A percentile compares a stretch with the other conserved stretches of the same genome.
phyloP scores from a whole-genome alignment of 2,329 filamentous ascomycete genomes.

The Cordyceps cicadae region DNA sequence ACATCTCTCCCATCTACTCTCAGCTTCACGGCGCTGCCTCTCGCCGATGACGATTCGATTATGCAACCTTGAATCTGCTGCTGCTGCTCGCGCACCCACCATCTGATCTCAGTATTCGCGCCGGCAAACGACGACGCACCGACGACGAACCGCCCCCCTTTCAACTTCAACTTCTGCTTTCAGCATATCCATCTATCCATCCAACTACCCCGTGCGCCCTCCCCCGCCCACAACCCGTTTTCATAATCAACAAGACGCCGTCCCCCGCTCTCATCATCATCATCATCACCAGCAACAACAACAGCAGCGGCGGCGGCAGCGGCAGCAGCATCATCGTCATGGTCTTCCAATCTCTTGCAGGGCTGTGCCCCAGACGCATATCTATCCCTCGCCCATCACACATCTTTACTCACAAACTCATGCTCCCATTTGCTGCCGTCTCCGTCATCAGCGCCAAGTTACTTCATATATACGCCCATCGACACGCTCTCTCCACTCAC shows the following conservation, averaged over 20 bases:
- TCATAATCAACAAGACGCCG: background rate
- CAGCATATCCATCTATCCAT: too few relatives aligned
- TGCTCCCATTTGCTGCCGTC: constrained; percentile 9
- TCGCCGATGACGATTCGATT: constrained; percentile 4
- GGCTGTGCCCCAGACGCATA: background rate
- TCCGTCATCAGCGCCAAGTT: constrained; percentile 11
- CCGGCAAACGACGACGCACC: background rate
- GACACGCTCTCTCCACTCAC: background rate
- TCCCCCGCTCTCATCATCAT: background rate
- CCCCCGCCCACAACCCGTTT: background rate
- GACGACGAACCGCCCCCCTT: too few relatives aligned
- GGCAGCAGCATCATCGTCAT: too few relatives aligned
- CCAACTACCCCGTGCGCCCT: background rate
- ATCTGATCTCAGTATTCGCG: background rate
- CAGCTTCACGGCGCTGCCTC: background rate
- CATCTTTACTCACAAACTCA: constrained; percentile 9
- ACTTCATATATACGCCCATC: constrained; percentile 10
- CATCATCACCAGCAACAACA: too few relatives aligned
- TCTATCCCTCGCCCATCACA: constrained; percentile 8
- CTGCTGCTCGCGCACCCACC: background rate
- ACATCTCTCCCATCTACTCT: background rate
- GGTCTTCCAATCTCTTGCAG: background rate
- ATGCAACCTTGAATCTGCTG: background rate
- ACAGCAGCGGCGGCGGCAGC: too few relatives aligned
- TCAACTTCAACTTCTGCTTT: background rate